Percentiles rank a stretch among this genome's conserved stretches.
phyloP scores from a whole-genome alignment of 208 protist species.

The Tetramitus jugosus region DNA sequence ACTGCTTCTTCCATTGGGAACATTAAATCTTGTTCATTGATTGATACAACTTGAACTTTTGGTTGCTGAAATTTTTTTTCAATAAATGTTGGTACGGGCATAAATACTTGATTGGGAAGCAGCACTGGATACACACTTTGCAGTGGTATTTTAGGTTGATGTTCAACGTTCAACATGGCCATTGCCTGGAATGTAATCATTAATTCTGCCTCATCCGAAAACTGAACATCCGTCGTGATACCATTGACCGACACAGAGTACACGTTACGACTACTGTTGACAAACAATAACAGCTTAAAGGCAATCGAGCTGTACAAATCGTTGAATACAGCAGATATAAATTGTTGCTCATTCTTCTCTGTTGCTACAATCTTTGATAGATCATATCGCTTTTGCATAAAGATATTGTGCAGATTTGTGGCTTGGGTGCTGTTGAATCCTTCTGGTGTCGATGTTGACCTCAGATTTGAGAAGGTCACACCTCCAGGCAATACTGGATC shows the following conservation, averaged over 20 bases:
- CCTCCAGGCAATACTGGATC: background rate
- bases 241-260: background rate
- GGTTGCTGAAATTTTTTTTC: no score
- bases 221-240: background rate
- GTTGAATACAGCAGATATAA: background rate
- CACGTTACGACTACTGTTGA: background rate
- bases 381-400: background rate
- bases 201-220: background rate
- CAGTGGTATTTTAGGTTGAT: no score
- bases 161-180: no score
- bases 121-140: no score
- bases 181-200: background rate
- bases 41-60: no score
- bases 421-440: no score
- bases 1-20: no score
- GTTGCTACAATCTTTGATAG: background rate
- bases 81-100: no score
- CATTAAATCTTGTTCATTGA: no score
- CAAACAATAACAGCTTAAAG: conserved; percentile 1
- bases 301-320: background rate
- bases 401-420: background rate
- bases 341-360: background rate
- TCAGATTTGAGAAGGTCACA: background rate
- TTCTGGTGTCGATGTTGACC: no score
- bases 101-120: no score